phyloP scores from a whole-genome alignment of 441 rosid species.

The Gossypium aridum region DNA sequence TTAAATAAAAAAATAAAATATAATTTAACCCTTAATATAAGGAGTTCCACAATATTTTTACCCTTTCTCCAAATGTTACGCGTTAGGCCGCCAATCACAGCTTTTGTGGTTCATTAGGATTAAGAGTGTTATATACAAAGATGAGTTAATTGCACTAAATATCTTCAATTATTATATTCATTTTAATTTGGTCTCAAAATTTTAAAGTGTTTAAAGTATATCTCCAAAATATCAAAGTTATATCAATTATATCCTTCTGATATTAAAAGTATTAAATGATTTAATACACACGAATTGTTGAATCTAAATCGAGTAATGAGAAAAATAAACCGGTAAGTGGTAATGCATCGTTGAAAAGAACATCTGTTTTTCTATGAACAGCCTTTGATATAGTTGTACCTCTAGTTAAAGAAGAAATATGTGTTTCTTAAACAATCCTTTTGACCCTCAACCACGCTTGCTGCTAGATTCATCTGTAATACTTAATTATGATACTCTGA shows the following conservation, averaged over 20 bases:
- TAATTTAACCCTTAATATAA: too few species aligned
- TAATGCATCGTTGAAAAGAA: neutral
- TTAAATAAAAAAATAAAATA: too few species aligned
- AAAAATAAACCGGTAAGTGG: neutral
- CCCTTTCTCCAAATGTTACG: too few species aligned
- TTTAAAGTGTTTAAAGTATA: too few species aligned
- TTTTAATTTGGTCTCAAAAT: too few species aligned
- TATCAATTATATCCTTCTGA: too few species aligned
- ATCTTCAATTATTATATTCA: too few species aligned
- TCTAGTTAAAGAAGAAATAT: slow-evolving; percentile 2
- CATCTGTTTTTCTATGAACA: slow-evolving; percentile 27
- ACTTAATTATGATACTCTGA: neutral
- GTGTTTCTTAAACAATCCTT: slow-evolving; percentile 10
- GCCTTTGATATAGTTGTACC: slow-evolving; percentile 4
- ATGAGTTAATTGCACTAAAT: too few species aligned
- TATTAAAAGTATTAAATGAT: too few species aligned
- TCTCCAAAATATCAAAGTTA: too few species aligned
- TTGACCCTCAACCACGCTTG: slow-evolving; percentile 10
- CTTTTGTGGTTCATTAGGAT: neutral
- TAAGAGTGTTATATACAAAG: too few species aligned
- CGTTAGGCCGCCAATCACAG: neutral
- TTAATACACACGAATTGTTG: neutral
- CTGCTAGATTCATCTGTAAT: neutral
- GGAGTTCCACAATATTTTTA: too few species aligned
- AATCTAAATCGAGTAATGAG: neutral